These are phyloP conservation scores for Fusarium sp. DNA, from an alignment of 2,329 filamentous ascomycete genomes.

Conservation along the genomic window DNA sequence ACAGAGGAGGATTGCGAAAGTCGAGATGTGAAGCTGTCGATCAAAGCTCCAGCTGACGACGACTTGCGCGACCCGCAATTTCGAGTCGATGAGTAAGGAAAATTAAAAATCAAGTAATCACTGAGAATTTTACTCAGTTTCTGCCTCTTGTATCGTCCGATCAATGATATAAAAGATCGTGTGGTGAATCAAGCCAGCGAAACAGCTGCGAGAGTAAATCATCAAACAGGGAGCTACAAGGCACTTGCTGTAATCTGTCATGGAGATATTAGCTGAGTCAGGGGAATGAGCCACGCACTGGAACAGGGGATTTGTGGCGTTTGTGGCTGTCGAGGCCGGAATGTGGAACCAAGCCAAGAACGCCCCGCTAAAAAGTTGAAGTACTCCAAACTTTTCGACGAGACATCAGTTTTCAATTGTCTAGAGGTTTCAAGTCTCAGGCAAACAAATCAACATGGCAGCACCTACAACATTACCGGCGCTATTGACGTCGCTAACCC, in stretches of 20 bases:
- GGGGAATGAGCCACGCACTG: slow-evolving; percentile 21
- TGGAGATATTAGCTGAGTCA: slow-evolving; percentile 42
- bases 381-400: slow-evolving; percentile 41
- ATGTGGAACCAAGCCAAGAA: slow-evolving; percentile 2
- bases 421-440: slow-evolving; percentile 29
- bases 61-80: slow-evolving; percentile 35
- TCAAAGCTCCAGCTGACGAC: slow-evolving; percentile 33
- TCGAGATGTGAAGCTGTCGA: slow-evolving; percentile 17
- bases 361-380: slow-evolving; percentile 47
- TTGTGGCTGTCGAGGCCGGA: slow-evolving; percentile 3
- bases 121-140: neutral
- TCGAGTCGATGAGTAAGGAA: neutral
- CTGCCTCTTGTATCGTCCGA: neutral
- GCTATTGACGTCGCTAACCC: slow-evolving; percentile 63
- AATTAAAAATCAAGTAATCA: neutral
- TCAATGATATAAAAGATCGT: slow-evolving; percentile 6
- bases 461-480: slow-evolving; percentile 60
- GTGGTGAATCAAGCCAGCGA: slow-evolving; percentile 31
- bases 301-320: slow-evolving; percentile 27
- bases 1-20: slow-evolving; percentile 26
- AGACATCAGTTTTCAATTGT: slow-evolving; percentile 16
- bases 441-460: slow-evolving; percentile 54
- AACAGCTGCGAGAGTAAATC: slow-evolving; percentile 31
- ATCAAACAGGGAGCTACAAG: slow-evolving; percentile 38
- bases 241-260: slow-evolving; percentile 40